phyloP scores from a whole-genome alignment of 805 yeast genomes.

The Alloascoidea africana region DNA sequence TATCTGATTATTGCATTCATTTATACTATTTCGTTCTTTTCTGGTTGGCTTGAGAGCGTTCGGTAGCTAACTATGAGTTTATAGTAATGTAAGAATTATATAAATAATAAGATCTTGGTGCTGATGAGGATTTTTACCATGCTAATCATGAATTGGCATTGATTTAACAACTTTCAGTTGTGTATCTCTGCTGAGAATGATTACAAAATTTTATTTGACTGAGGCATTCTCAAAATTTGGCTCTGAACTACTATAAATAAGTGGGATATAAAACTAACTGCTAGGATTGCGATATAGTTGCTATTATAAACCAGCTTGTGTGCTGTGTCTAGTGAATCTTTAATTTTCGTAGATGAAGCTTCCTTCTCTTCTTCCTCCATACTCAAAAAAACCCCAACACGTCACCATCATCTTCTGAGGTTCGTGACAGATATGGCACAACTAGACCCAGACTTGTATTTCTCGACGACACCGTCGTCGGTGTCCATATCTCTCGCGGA shows the following conservation, averaged over 20 bases:
- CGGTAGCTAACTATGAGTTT: constrained; percentile 2
- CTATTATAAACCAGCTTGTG: constrained; percentile 3
- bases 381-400: no score
- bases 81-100: constrained; percentile 1
- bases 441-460: no score
- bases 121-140: constrained; percentile 23
- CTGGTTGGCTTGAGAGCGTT: constrained; percentile 1
- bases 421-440: no score
- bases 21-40: constrained; percentile 1
- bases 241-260: constrained; percentile 2
- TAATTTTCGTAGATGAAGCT: constrained; percentile 9
- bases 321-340: constrained; percentile 11
- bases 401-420: no score
- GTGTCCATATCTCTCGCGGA: no score
- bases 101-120: constrained; percentile 27
- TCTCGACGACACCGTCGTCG: no score
- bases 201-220: no score
- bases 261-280: constrained; percentile 8
- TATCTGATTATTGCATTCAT: constrained; percentile 29
- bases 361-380: no score
- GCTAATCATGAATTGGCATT: constrained; percentile 40
- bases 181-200: no score
- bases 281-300: constrained; percentile 8
- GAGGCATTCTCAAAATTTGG: background rate
- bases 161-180: constrained; percentile 2